Percentiles rank a stretch among this genome's conserved stretches.
Evolutionary conservation across 2,329 filamentous ascomycete genomes (phyloP).

Genomic region (Dissoconium aciculare): DNA sequence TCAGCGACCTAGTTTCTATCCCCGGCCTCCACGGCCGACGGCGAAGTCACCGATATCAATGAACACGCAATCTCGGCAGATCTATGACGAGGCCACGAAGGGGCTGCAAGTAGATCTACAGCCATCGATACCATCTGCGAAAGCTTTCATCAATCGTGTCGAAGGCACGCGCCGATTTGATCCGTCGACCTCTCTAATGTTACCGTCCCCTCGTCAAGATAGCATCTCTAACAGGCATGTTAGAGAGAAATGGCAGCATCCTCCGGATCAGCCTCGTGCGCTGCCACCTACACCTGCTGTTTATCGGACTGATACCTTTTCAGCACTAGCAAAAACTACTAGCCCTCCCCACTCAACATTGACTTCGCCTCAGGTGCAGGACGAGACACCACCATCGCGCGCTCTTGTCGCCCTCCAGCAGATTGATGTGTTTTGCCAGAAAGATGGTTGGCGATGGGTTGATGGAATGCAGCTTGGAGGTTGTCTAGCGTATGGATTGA

Average conservation of each 20-base stretch:
- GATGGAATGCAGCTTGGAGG: slow-evolving; percentile 86
- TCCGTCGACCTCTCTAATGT: background rate
- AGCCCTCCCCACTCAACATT: no score
- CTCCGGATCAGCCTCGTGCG: slow-evolving; percentile 11
- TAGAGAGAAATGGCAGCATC: no score
- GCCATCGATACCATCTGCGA: no score
- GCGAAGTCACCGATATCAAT: no score
- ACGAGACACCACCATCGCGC: slow-evolving; percentile 30
- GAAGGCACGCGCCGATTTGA: background rate
- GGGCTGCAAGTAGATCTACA: background rate
- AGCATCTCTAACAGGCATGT: no score
- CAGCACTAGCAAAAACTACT: no score
- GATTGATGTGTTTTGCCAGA: slow-evolving; percentile 58
- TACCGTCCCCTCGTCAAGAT: slow-evolving; percentile 10
- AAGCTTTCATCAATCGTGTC: background rate
- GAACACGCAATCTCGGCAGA: no score
- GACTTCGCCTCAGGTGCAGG: slow-evolving; percentile 19
- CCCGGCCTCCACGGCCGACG: slow-evolving; percentile 45
- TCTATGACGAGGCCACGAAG: background rate
- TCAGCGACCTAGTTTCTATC: slow-evolving; percentile 44
- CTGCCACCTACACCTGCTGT: background rate
- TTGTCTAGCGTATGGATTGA: slow-evolving; percentile 79
- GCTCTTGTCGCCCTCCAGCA: slow-evolving; percentile 57
- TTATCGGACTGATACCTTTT: background rate
- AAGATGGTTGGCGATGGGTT: slow-evolving; percentile 75